Conservation (phyloP, 2,329 filamentous ascomycete species). For the Coniella lustricola region DNA sequence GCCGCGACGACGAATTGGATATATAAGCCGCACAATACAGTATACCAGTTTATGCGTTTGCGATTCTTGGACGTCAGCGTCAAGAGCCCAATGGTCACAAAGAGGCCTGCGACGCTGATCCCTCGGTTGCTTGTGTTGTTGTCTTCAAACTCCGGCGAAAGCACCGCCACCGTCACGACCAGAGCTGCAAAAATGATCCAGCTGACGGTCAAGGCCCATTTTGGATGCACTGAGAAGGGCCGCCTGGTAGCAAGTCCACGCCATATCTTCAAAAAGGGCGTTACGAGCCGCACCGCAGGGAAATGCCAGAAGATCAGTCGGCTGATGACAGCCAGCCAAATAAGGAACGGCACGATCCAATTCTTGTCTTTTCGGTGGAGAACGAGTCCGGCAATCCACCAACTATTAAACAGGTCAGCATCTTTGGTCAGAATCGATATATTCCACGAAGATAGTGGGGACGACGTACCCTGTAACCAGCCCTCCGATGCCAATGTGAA, state of each 20-base stretch:
- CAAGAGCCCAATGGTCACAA: constrained; percentile 61
- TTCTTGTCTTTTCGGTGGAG: constrained; percentile 65
- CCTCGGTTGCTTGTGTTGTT: constrained; percentile 78
- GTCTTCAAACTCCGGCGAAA: constrained; percentile 59
- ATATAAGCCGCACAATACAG: constrained; percentile 83
- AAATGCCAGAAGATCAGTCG: constrained; percentile 70
- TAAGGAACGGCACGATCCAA: constrained; percentile 77
- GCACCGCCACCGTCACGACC: constrained; percentile 73
- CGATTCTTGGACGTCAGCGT: constrained; percentile 67
- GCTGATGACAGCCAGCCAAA: constrained; percentile 69
- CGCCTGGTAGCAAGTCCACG: constrained; percentile 54
- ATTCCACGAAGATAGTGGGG: neutral
- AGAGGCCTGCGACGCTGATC: constrained; percentile 71
- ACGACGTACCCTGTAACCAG: constrained; percentile 4
- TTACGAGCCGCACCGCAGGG: constrained; percentile 58
- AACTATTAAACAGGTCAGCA: constrained; percentile 31
- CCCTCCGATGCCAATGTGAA: constrained; percentile 1
- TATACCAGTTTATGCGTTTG: constrained; percentile 60
- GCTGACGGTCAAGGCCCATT: constrained; percentile 55
- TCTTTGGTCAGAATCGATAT: neutral
- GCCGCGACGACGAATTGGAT: constrained; percentile 82
- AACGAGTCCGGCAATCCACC: constrained; percentile 72
- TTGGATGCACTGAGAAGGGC: constrained; percentile 58
- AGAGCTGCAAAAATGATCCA: constrained; percentile 59
- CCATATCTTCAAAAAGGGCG: constrained; percentile 63